Conservation (phyloP, 1,139 yeast genomes). For the Eremothecium coryli region DNA sequence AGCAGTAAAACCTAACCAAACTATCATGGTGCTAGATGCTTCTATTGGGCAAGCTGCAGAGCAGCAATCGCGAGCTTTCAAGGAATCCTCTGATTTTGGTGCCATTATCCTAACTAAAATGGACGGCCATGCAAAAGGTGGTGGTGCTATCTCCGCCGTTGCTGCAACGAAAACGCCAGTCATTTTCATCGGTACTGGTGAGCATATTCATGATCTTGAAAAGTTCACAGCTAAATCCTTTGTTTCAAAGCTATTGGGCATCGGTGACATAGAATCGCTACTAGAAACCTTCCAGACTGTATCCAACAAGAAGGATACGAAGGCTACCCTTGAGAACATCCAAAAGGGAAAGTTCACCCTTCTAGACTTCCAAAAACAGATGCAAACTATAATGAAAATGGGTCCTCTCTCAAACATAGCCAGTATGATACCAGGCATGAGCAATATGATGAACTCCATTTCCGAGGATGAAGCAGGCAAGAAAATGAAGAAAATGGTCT, state of each 20-base stretch:
- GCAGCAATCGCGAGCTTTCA: slow-evolving; percentile 87
- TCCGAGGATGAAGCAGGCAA: slow-evolving; percentile 86
- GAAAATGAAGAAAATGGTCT: slow-evolving; percentile 80
- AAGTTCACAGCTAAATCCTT: slow-evolving; percentile 84
- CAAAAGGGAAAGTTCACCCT: slow-evolving; percentile 93
- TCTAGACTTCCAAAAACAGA: slow-evolving; percentile 86
- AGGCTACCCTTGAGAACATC: slow-evolving; percentile 85
- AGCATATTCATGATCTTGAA: slow-evolving; percentile 89
- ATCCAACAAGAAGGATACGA: slow-evolving; percentile 65
- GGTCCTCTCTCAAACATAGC: slow-evolving; percentile 93
- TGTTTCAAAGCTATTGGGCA: slow-evolving; percentile 81
- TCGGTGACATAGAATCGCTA: slow-evolving; percentile 89
- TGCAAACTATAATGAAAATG: slow-evolving; percentile 92
- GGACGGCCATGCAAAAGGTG: slow-evolving; percentile 99
- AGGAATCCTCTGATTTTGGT: slow-evolving; percentile 87
- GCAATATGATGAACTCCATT: slow-evolving; percentile 75
- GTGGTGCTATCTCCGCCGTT: slow-evolving; percentile 98
- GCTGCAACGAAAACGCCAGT: slow-evolving; percentile 97
- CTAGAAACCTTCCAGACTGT: slow-evolving; percentile 89
- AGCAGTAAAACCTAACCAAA: slow-evolving; percentile 82
- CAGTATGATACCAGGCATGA: slow-evolving; percentile 90
- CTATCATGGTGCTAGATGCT: slow-evolving; percentile 96
- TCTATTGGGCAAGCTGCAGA: slow-evolving; percentile 98
- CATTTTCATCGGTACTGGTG: slow-evolving; percentile 96
- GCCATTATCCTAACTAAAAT: slow-evolving; percentile 90